Base-by-base conservation (phyloP, 176 grass and related monocot genomes). In the Leersia perrieri region DNA sequence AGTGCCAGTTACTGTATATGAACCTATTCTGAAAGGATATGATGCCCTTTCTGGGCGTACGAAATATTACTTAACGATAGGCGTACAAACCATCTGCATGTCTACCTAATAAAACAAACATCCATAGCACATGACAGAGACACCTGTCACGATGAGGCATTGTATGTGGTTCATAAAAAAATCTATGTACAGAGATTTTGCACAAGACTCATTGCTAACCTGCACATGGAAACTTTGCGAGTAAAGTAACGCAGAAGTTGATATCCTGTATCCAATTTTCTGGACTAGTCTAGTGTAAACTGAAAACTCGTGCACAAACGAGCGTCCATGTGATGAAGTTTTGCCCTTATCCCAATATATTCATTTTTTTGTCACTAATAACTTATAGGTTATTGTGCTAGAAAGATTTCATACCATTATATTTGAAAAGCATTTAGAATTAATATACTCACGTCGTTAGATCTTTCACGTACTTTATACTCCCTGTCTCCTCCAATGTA, bases 191-290 rank as follows among this genome's bases (percentile, higher is more conserved):
- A n/a, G 47, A 18, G 47, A 53, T 7, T 79, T 61, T 45, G 40
- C 61, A 23, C 10, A 4, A 80, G 60, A 31, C 51, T 73, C 55
- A 38, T 28, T 2, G 1, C 69, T 31, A 47, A 60, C 27, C 70
- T 14, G 13, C 55, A 60, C 42, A 72, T 58, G 60, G 35, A 85
- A 65, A 71, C 16, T 75, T 79, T 75, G n/a, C 55, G n/a, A 85
- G 18, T 16, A 30, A 85, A 76, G 77, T 45, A 72, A 8, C 27
- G 72, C 64, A 39, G 33, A 30, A 65, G 42, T 68, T 32, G 33
- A 5, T 9, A 16, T n/a, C 30, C 23, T 5, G 2, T 39, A 53
- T 72, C 55, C n/a, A 34, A 53, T 67, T 75, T 75, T n/a, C 30
- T 16, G 27, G 11, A 0, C 20, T 72, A 72, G 10, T 53, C 65